Evolutionary conservation across 192 early-diverging fungal genomes (phyloP), one percentile per base, ranked within the genome.

Genomic region (Gigaspora rosea): DNA sequence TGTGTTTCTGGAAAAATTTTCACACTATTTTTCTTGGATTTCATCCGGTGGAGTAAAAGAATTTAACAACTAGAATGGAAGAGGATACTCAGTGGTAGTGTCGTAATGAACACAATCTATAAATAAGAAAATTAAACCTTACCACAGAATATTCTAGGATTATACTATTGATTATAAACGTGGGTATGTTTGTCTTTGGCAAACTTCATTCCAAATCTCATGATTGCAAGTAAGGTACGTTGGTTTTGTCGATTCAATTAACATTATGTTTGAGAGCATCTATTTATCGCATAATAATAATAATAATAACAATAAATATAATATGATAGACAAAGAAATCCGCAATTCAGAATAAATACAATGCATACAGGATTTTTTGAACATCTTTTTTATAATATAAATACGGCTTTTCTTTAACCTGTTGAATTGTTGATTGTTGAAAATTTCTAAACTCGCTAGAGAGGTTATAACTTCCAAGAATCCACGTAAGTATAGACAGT

Each of bases 111-210:
- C 50, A n/a, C 20, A 22, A 52, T 50, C 68, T 70, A 33, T 65
- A 22, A 71, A 71, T 71, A 13, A 71, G 69, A 71, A 35, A 71
- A 71, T 71, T 71, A 71, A 71, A 71, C 51, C 69, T 71, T 71
- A 71, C 69, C 50, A 13, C 51, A 20, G 69, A 71, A 71, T 71
- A 71, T 71, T 71, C 50, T 35, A 27, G 22, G 32, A 71, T 20
- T 71, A 20, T 22, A 71, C 1, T 71, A 1, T 8, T 71, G 52
- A 71, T 11, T 71, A 6, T 47, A 71, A 22, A 52, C 2, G 6
- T 2, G 48, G 22, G 52, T 49, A 54, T 32, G 69, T 71, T 71
- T 71, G 5, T 12, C 69, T 71, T 71, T 22, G 22, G 52, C 69
- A 50, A 71, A 71, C 32, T 20, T 11, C 52, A 32, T 35, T 71